These are phyloP conservation scores for Peronospora tabacina DNA, from an alignment of 352 stramenopile species.

Conservation along the genomic window DNA sequence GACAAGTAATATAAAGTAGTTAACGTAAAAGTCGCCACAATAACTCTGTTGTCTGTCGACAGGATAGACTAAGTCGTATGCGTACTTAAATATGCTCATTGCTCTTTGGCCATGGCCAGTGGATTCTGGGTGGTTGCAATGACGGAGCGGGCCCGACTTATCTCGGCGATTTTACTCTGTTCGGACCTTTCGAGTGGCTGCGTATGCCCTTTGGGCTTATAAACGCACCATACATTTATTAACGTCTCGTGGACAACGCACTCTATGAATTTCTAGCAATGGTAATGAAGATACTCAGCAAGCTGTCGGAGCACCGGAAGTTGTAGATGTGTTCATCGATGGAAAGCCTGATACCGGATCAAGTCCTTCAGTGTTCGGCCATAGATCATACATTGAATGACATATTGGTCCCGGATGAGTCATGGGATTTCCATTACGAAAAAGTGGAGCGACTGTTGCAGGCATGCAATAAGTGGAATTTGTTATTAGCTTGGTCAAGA, in stretches of 20 bases:
- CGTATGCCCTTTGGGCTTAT: conserved; percentile 15
- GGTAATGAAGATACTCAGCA: too few relatives aligned
- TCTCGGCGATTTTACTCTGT: too few relatives aligned
- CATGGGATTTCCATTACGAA: conserved; percentile 10
- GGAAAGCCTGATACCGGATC: background rate
- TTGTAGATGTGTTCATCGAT: too few relatives aligned
- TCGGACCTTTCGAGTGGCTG: conserved; percentile 4
- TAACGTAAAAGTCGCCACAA: too few relatives aligned
- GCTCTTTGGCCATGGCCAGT: conserved; percentile 15
- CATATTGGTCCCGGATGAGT: conserved; percentile 5
- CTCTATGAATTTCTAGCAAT: too few relatives aligned
- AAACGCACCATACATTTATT: conserved; percentile 1
- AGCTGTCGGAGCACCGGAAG: too few relatives aligned
- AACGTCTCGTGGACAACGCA: background rate
- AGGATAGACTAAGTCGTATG: too few relatives aligned
- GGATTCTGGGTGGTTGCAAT: conserved; percentile 18
- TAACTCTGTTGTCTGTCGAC: too few relatives aligned
- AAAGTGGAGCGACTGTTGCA: conserved; percentile 10
- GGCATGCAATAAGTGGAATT: conserved; percentile 11
- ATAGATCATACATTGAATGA: conserved; percentile 30
- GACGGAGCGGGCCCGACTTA: conserved; percentile 8
- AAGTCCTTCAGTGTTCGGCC: conserved; percentile 1
- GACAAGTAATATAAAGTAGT: too few relatives aligned
- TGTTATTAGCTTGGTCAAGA: conserved; percentile 28
- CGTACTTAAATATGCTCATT: too few relatives aligned